Percentiles rank a stretch among this genome's conserved stretches.
Evolutionary conservation across 2,329 filamentous ascomycete species (phyloP).

Genomic region (Hypoxylon sp.): DNA sequence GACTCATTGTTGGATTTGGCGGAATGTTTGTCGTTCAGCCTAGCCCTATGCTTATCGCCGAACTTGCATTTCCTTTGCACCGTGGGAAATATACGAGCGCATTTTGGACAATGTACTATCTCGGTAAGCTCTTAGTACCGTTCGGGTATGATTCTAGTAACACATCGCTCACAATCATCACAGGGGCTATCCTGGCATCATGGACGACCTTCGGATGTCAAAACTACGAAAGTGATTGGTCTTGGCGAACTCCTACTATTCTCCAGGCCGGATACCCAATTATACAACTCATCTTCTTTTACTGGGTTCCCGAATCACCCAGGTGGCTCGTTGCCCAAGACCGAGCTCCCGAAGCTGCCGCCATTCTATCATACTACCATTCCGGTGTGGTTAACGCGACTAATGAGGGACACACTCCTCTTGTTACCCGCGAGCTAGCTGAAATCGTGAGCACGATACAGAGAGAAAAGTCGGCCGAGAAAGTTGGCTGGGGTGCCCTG

Average conservation of each 20-base stretch:
- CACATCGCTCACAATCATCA: neutral
- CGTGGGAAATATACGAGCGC: conserved; percentile 45
- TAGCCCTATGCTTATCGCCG: conserved; percentile 52
- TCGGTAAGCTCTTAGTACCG: neutral
- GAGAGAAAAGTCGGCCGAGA: conserved; percentile 35
- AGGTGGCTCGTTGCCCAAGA: conserved; percentile 47
- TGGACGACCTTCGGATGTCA: conserved; percentile 55
- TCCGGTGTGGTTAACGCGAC: conserved; percentile 60
- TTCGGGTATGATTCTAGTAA: neutral
- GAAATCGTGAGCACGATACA: conserved; percentile 61
- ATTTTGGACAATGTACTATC: neutral
- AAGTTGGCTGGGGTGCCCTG: conserved; percentile 45
- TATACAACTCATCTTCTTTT: conserved; percentile 34
- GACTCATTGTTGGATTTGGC: conserved; percentile 54
- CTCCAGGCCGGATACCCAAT: conserved; percentile 45
- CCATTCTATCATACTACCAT: conserved; percentile 50
- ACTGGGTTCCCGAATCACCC: conserved; percentile 50
- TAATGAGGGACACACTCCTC: conserved; percentile 37
- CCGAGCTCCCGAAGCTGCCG: conserved; percentile 47
- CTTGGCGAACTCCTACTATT: conserved; percentile 52
- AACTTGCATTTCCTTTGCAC: conserved; percentile 53
- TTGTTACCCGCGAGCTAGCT: conserved; percentile 60
- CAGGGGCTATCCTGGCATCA: conserved; percentile 51
- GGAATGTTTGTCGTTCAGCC: conserved; percentile 56
- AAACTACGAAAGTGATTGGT: conserved; percentile 39